These are phyloP conservation scores for Chaetoceros muelleri DNA, from an alignment of 108 stramenopile genomes.

Conservation along the genomic window DNA sequence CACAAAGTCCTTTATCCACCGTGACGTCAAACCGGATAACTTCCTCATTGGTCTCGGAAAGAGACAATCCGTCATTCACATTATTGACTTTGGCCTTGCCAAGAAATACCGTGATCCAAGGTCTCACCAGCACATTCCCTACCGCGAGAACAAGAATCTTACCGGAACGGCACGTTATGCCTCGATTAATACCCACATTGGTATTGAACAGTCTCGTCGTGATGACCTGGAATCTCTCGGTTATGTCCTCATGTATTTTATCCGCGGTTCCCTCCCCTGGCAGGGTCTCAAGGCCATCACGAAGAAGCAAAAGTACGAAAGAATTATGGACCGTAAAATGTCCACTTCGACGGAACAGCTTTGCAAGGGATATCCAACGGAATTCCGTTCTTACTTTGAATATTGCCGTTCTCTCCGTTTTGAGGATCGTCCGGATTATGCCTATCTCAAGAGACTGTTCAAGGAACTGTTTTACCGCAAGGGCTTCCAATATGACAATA, in stretches of 20 bases:
- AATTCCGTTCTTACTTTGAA: slow-evolving; percentile 99
- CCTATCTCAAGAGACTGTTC: slow-evolving; percentile 94
- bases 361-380: slow-evolving; percentile 99
- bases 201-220: slow-evolving; percentile 93
- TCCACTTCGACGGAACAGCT: slow-evolving; percentile 95
- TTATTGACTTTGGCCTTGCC: slow-evolving; percentile 99
- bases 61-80: slow-evolving; percentile 94
- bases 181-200: slow-evolving; percentile 97
- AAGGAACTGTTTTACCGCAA: slow-evolving; percentile 97
- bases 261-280: slow-evolving; percentile 97
- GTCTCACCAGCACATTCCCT: slow-evolving; percentile 97
- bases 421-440: slow-evolving; percentile 99
- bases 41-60: slow-evolving; percentile 98
- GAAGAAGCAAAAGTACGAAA: slow-evolving; percentile 99
- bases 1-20: slow-evolving; percentile 98
- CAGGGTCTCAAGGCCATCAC: slow-evolving; percentile 99
- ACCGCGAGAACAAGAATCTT: slow-evolving; percentile 97
- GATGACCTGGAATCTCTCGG: slow-evolving; percentile 99
- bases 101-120: slow-evolving; percentile 99
- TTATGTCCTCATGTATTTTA: slow-evolving; percentile 99
- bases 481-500: slow-evolving; percentile 98
- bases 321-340: slow-evolving; percentile 99
- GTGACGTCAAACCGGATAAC: slow-evolving; percentile 99
- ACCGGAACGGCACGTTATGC: slow-evolving; percentile 99
- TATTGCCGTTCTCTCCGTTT: slow-evolving; percentile 97